Conservation (phyloP, 2,329 filamentous ascomycete species). For the Neopestalotiopsis sp. region DNA sequence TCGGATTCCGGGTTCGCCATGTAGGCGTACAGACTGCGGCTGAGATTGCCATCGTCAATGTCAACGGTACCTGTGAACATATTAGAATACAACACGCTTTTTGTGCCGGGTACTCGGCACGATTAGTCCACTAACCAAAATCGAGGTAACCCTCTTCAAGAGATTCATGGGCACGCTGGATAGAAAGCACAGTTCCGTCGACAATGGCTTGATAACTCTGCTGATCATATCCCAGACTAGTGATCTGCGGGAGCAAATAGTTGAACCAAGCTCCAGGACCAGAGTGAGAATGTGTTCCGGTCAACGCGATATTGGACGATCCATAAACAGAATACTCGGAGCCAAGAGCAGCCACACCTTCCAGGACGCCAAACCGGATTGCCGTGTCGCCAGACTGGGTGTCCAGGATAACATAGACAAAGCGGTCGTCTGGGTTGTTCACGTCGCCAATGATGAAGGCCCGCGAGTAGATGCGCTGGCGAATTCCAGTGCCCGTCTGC, state of each 20-base stretch:
- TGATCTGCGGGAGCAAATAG: constrained; percentile 88
- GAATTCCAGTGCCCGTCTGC: constrained; percentile 82
- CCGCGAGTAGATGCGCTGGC: constrained; percentile 84
- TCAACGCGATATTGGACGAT: constrained; percentile 83
- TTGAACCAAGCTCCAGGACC: constrained; percentile 92
- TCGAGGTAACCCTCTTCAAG: constrained; percentile 70
- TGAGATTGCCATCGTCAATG: constrained; percentile 77
- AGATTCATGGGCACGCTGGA: constrained; percentile 77
- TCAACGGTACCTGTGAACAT: constrained; percentile 48
- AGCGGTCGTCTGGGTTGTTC: constrained; percentile 68
- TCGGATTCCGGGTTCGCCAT: constrained; percentile 80
- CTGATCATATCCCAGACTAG: constrained; percentile 82
- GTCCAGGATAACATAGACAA: constrained; percentile 88
- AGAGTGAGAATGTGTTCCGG: constrained; percentile 88
- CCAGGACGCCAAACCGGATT: constrained; percentile 80
- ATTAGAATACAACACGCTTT: background rate
- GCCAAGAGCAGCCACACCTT: constrained; percentile 71
- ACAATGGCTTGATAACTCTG: constrained; percentile 89
- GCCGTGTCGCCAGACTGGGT: constrained; percentile 86
- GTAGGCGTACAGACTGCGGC: constrained; percentile 84
- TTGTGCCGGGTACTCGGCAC: constrained; percentile 13
- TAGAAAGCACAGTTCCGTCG: constrained; percentile 79
- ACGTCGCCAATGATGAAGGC: constrained; percentile 83
- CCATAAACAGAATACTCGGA: constrained; percentile 75
- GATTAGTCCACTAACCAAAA: constrained; percentile 51